These are phyloP conservation scores for Talaromyces islandicus DNA, from an alignment of 2,329 filamentous ascomycete genomes.

Conservation along the genomic window DNA sequence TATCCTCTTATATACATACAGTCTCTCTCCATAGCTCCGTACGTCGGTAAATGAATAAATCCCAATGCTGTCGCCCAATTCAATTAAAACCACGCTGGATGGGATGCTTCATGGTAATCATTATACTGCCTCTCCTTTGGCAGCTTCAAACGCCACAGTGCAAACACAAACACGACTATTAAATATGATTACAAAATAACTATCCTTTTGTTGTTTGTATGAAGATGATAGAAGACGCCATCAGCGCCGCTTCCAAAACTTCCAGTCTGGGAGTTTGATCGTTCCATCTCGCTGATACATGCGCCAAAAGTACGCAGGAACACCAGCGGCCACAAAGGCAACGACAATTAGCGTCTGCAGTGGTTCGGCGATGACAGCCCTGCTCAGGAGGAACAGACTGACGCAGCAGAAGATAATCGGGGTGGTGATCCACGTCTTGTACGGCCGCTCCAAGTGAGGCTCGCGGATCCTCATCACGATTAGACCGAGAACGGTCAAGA, in stretches of 20 bases:
- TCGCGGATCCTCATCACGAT: conserved; percentile 86
- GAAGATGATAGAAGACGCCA: neutral
- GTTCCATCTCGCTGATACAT: conserved; percentile 59
- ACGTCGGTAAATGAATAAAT: neutral
- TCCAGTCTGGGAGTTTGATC: conserved; percentile 31
- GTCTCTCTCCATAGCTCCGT: neutral
- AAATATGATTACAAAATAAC: neutral
- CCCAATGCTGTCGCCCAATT: neutral
- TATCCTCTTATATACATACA: neutral
- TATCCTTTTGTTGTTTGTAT: neutral
- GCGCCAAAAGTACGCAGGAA: conserved; percentile 86
- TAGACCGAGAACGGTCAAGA: conserved; percentile 85
- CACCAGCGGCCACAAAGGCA: conserved; percentile 72
- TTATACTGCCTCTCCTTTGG: neutral
- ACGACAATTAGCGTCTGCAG: conserved; percentile 84
- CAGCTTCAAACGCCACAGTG: neutral
- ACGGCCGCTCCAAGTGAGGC: conserved; percentile 80
- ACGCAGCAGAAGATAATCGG: conserved; percentile 99
- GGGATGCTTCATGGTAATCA: neutral
- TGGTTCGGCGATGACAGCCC: conserved; percentile 86
- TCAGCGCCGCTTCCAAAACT: conserved; percentile 38
- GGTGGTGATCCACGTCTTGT: conserved; percentile 93
- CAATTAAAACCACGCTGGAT: neutral
- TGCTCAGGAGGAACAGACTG: conserved; percentile 80
- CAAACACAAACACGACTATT: neutral